Evolutionary conservation across 2,329 filamentous ascomycete species (phyloP), one percentile per base, ranked within the genome.

Genomic region (Penicillium sp.): DNA sequence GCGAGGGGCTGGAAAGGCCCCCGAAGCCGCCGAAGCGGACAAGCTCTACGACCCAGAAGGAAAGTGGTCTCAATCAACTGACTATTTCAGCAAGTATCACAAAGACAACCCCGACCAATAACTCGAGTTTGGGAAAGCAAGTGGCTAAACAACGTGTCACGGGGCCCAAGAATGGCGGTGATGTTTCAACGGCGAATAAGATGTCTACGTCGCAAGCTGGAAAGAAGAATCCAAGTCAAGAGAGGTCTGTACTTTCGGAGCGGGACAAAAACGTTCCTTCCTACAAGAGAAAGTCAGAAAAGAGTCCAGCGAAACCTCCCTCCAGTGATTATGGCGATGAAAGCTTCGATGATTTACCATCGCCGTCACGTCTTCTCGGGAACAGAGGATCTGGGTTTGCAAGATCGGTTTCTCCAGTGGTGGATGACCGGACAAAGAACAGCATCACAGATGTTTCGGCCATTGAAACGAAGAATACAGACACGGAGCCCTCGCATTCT

Each of bases 1-100:
- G 82, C 25, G 85, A 90, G 59, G 90, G 90, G 0, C 69, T 89
- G 19, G 85, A 89, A 37, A 90, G 86, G 61, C 86, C 84, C 57
- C 78, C 83, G 43, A 79, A 80, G 70, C 58, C 75, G 38, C 73
- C 69, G 47, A 73, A 66, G 57, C 62, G 62, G 35, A 25, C 55
- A 21, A 17, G 38, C 10, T 49, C 50, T 5, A 29, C 37, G 2
- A 55, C 56, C 56, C 59, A 67, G 9, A 70, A 69, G 51, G 54
- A 69, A 62, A 57, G 60, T 57, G 57, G 60, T n/a, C 58, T 66
- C 41, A 72, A 50, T 35, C 71, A 75, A 45, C 58, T 70, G 48
- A 71, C 64, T 5, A 33, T 74, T 3, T 58, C 65, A 6, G 73
- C 68, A 27, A 69, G 63, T 19, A 72, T 72, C 12, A 58, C 43